Percentiles rank a stretch among this genome's conserved stretches.
Conservation (phyloP, 352 stramenopile genomes). For the Chrysophaeum taylorii region DNA sequence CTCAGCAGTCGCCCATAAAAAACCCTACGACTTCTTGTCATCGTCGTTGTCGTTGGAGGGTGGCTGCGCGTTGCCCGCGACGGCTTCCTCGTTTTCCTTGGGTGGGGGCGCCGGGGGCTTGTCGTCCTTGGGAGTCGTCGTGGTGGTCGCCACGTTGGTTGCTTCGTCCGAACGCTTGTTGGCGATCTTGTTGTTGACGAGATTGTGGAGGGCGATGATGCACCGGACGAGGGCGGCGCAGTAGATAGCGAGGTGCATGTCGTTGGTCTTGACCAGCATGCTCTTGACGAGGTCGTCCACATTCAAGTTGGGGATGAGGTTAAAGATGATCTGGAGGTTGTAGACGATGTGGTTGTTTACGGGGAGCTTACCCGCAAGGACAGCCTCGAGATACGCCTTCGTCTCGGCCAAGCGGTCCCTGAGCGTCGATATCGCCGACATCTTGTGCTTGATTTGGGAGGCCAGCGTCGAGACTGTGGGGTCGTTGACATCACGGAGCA, state of each 20-base stretch:
- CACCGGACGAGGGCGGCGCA: slow-evolving; percentile 89
- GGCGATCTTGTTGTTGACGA: slow-evolving; percentile 98
- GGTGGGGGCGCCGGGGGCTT: too few species aligned
- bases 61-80: too few species aligned
- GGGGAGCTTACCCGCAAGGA: slow-evolving; percentile 47
- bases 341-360: slow-evolving; percentile 89
- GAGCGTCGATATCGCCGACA: slow-evolving; percentile 82
- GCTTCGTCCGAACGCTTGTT: slow-evolving; percentile 49
- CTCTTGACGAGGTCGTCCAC: slow-evolving; percentile 86
- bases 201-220: slow-evolving; percentile 95
- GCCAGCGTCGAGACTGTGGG: slow-evolving; percentile 94
- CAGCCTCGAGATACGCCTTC: slow-evolving; percentile 90
- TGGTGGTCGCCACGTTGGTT: too few species aligned
- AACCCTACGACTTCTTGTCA: too few species aligned
- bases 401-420: slow-evolving; percentile 90
- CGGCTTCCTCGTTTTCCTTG: too few species aligned
- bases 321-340: slow-evolving; percentile 99
- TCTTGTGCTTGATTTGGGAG: slow-evolving; percentile 95
- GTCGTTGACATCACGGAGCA: slow-evolving; percentile 98
- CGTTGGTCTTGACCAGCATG: slow-evolving; percentile 98
- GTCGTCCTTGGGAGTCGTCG: neutral
- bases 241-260: slow-evolving; percentile 99
- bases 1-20: too few species aligned
- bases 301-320: slow-evolving; percentile 96
- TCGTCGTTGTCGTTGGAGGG: too few species aligned